These are phyloP conservation scores for Suhomyces pyralidae DNA, from an alignment of 805 yeast genomes.

Conservation along the genomic window DNA sequence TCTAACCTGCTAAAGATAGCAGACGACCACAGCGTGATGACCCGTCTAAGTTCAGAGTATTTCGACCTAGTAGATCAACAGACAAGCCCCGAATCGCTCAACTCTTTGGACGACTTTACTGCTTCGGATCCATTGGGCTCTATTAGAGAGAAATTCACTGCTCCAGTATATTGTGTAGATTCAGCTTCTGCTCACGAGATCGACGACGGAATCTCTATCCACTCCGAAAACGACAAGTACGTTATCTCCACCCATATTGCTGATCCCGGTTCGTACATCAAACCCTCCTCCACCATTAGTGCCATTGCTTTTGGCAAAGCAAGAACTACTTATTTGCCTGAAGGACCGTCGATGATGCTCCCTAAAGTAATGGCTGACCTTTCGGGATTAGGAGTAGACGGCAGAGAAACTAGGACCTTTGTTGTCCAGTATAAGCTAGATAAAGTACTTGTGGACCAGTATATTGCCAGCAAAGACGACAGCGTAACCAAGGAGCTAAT, in stretches of 20 bases:
- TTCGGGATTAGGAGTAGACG: conserved; percentile 51
- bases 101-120: conserved; percentile 18
- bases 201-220: conserved; percentile 86
- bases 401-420: conserved; percentile 40
- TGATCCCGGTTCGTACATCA: conserved; percentile 72
- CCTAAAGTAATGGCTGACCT: conserved; percentile 53
- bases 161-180: conserved; percentile 80
- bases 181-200: conserved; percentile 78
- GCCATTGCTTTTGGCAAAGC: conserved; percentile 59
- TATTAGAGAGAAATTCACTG: conserved; percentile 39
- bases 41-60: conserved; percentile 44
- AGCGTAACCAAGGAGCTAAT: conserved; percentile 6
- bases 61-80: conserved; percentile 20
- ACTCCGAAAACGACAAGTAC: conserved; percentile 26
- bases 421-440: conserved; percentile 31
- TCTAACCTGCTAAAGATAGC: conserved; percentile 47
- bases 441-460: conserved; percentile 17
- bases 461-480: conserved; percentile 8
- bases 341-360: conserved; percentile 62
- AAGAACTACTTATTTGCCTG: conserved; percentile 72
- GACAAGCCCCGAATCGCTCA: too few species aligned
- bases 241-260: conserved; percentile 74
- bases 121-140: conserved; percentile 26
- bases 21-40: conserved; percentile 38
- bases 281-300: conserved; percentile 39